phyloP scores from a whole-genome alignment of 2,329 filamentous ascomycete genomes.

The Aspergillus pseudoterreus region DNA sequence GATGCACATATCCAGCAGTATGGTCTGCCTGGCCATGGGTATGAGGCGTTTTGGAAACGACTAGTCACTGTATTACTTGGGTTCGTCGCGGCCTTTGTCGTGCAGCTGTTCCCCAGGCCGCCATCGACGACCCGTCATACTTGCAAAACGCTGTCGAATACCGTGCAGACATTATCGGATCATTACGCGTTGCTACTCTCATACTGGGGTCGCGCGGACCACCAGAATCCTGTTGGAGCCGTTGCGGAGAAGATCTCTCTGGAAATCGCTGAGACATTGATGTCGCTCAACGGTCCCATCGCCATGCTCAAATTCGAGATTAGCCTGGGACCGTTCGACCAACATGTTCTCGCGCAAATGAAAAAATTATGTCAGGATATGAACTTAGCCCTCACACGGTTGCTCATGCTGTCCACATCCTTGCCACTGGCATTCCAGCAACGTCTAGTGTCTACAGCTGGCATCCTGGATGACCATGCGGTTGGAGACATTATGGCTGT shows the following conservation, averaged over 20 bases:
- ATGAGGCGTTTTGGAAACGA: conserved; percentile 8
- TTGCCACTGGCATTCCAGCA: conserved; percentile 3
- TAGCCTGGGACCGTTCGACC: conserved; percentile 4
- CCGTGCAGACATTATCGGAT: conserved; percentile 5
- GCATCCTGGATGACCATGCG: conserved; percentile 1
- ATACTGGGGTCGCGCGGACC: not conserved
- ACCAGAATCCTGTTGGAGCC: not conserved
- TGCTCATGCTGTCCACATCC: conserved; percentile 1
- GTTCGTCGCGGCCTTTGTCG: conserved; percentile 3
- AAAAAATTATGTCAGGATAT: conserved; percentile 1
- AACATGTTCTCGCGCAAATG: not conserved
- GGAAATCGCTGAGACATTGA: conserved; percentile 1
- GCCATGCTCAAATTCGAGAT: conserved; percentile 3
- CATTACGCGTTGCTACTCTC: conserved; percentile 7
- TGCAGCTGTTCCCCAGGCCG: conserved; percentile 6
- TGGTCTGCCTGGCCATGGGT: conserved; percentile 2
- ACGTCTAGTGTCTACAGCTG: conserved; percentile 1
- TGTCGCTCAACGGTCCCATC: conserved; percentile 2
- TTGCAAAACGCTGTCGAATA: conserved; percentile 7
- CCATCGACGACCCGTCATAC: conserved; percentile 6
- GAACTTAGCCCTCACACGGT: conserved; percentile 4
- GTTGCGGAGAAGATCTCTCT: conserved; percentile 4
- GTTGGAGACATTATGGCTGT: conserved; percentile 8
- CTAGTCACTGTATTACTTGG: conserved; percentile 6
- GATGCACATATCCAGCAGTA: conserved; percentile 25